phyloP scores from a whole-genome alignment of 306 rosid species.

The Pterocarpus macrocarpus region DNA sequence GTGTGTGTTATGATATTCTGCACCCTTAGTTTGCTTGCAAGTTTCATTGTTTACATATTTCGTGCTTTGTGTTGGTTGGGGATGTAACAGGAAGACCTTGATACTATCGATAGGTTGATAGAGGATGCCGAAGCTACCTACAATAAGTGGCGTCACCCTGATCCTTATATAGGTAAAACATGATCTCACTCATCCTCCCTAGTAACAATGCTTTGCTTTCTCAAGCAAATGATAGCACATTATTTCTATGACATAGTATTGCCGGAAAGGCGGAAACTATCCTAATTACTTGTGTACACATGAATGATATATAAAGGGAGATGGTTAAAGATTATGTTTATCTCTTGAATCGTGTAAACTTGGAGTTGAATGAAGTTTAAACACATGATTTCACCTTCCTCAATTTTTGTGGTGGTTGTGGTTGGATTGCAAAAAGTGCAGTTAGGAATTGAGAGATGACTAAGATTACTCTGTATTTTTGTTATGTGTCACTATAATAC shows the following conservation, averaged over 20 bases:
- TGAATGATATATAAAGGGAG: background rate
- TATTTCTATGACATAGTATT: no score
- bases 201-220: background rate
- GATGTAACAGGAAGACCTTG: constrained; percentile 73
- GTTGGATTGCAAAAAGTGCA: background rate
- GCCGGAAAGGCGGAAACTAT: no score
- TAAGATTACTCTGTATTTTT: background rate
- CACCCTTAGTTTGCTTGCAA: background rate
- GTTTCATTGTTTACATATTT: no score
- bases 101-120: constrained; percentile 84
- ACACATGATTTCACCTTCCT: background rate
- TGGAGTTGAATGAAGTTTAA: background rate
- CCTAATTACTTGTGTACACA: no score
- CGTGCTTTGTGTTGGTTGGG: constrained; percentile 33
- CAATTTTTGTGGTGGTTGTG: background rate
- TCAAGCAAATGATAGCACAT: background rate
- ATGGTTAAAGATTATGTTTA: background rate
- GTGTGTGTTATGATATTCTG: background rate
- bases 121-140: constrained; percentile 74
- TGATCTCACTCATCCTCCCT: background rate
- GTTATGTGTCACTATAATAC: background rate
- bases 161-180: constrained; percentile 86
- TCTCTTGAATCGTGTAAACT: background rate
- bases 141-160: constrained; percentile 97
- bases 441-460: background rate